Evolutionary conservation across 768 basidiomycete species (phyloP).

Genomic region (Neoboletus subvelutipes): DNA sequence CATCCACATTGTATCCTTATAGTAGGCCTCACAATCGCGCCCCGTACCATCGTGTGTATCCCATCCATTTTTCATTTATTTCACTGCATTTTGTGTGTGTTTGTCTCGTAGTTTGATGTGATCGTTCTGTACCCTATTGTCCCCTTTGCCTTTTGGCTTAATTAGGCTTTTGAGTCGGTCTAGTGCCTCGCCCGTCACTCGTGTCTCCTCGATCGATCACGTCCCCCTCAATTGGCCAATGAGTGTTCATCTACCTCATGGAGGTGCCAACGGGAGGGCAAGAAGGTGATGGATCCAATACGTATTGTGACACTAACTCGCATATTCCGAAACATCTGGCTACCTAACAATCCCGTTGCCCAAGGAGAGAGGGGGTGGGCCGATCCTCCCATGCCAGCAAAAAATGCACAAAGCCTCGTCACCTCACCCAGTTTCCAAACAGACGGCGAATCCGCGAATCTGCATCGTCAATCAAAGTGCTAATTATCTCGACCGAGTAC

Average conservation of each 20-base stretch:
- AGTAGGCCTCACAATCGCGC: too few relatives aligned
- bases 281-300: background rate
- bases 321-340: background rate
- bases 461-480: background rate
- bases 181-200: background rate
- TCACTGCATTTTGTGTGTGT: background rate
- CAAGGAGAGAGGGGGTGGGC: background rate
- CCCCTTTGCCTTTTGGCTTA: background rate
- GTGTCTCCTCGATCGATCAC: background rate
- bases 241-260: background rate
- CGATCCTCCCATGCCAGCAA: background rate
- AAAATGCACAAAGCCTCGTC: background rate
- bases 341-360: too few relatives aligned
- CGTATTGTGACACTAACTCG: background rate
- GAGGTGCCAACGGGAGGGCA: background rate
- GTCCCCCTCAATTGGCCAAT: background rate
- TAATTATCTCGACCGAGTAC: background rate
- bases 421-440: background rate
- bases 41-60: too few relatives aligned
- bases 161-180: background rate
- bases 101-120: background rate
- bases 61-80: too few relatives aligned
- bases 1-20: too few relatives aligned
- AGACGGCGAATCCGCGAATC: background rate
- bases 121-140: background rate